phyloP scores from a whole-genome alignment of 2,329 filamentous ascomycete species.

The Bipolaris cookei region DNA sequence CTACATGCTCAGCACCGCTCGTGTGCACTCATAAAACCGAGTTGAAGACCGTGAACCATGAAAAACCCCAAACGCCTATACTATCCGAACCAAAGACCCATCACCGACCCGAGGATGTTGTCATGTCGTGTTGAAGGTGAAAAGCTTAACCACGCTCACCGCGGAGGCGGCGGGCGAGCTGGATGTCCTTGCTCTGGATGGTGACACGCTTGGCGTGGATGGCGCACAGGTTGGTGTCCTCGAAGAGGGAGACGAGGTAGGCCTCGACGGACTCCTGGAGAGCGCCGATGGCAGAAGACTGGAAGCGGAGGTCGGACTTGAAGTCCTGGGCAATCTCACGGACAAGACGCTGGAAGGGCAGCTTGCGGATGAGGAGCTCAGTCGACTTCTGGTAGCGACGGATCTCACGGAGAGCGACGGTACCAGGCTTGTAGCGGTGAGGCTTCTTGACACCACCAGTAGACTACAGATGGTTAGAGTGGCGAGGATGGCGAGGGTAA shows the following conservation, averaged over 20 bases:
- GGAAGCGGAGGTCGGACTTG: conserved; percentile 83
- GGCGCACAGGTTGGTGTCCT: conserved; percentile 93
- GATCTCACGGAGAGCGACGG: conserved; percentile 89
- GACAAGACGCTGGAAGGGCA: conserved; percentile 80
- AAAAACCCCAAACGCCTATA: conserved; percentile 45
- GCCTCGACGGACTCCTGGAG: conserved; percentile 96
- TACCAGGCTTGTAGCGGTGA: conserved; percentile 65
- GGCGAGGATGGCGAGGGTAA: not conserved
- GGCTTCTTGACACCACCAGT: conserved; percentile 74
- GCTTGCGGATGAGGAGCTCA: conserved; percentile 81
- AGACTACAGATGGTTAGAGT: conserved; percentile 63
- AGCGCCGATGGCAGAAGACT: conserved; percentile 91
- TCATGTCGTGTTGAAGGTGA: conserved; percentile 35
- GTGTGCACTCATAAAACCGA: conserved; percentile 47
- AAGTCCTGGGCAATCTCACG: conserved; percentile 73
- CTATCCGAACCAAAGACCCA: conserved; percentile 37
- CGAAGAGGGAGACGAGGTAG: conserved; percentile 94
- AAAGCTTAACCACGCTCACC: conserved; percentile 59
- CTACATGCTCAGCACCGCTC: conserved; percentile 48
- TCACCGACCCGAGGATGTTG: conserved; percentile 33
- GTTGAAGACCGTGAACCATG: conserved; percentile 47
- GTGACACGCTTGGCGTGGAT: conserved; percentile 97
- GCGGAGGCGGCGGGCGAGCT: conserved; percentile 72
- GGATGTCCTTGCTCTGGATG: conserved; percentile 96
- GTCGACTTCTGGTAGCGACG: conserved; percentile 87